Evolutionary conservation across 2,329 filamentous ascomycete genomes (phyloP), one percentile per base, ranked within the genome.

Genomic region (Fusarium proliferatum): DNA sequence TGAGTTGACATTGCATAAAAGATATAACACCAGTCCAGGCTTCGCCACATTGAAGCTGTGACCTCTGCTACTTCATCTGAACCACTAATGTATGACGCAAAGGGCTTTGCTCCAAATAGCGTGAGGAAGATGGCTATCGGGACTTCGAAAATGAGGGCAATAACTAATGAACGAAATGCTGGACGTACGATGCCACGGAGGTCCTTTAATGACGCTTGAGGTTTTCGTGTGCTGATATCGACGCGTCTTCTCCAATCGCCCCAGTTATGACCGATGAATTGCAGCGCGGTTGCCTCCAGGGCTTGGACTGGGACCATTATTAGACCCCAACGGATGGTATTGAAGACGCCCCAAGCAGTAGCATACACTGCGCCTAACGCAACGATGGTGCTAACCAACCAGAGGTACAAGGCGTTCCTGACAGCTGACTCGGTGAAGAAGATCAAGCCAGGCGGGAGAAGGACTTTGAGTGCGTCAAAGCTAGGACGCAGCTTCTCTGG

Each of bases 341-440:
- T 92, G 82, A 94, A 94, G 15, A 94, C 84, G 4, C 91, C 90
- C 92, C 91, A 94, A 1, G 92, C 91, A 0, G 91, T 94, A 0
- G 91, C 89, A 78, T 94, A 94, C 11, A 89, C 86, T 0, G 83
- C 81, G 0, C 91, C 91, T 66, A 94, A 84, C 0, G 86, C 82
- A 0, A 94, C 86, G 23, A 94, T 92, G 9, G 86, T 89, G 59
- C 83, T 86, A 2, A 94, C 86, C 0, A 94, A 84, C 92, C 91
- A 94, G 0, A 94, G 86, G 67, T 94, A 94, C 0, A 94, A 83
- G 0, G 89, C 86, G 69, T 94, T 94, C 11, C 92, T 85, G 8
- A 93, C 81, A 1, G 89, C 90, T 0, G 91, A 93, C 77, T 94
- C 92, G 11, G 81, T 51, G 43, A 94, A 89, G 0, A 89, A 91